Base-by-base conservation (phyloP, 306 rosid species). In the Fragaria vesca region DNA sequence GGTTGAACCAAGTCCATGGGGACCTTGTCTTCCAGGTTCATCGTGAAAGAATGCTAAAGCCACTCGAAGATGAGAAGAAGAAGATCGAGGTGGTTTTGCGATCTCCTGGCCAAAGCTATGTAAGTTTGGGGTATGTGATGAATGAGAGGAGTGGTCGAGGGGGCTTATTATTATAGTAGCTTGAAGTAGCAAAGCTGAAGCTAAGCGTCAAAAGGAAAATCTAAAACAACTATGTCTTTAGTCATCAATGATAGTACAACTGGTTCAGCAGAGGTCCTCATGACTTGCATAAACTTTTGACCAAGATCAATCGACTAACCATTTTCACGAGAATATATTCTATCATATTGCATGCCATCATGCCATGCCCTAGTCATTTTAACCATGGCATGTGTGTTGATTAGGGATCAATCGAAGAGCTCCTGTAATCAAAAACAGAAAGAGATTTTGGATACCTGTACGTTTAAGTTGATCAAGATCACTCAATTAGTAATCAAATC, bases 1-100 rank as follows among this genome's bases (percentile, higher is more conserved):
- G 96, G 87, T 28, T 90, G 93, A 83, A 72, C 84, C 38, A 87
- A 75, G 78, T 91, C 99, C 97, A 86, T 89, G 75, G 90, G 75
- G 40, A 83, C 86, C 84, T 91, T 91, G 52, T 95, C 97, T 3
- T 90, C 91, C 3, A 78, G 83, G 81, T 84, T 91, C 97, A 92
- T 94, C n/a, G 55, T 74, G 26, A 75, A 46, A 46, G 36, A 26
- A 26, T 73, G 76, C 46, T 28, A 32, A 63, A 32, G 43, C 43
- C 21, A 63, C 69, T 63, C 18, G 67, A 62, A 58, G 81, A 26
- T 10, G 61, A 74, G 71, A 52, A 30, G 74, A 54, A 76, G 65
- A 43, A 43, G 12, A 43, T 43, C 46, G 46, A 54, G 69, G 42
- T 13, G 65, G 51, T 12, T 12, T 17, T 8, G 34, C 52, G 28